Conservation (phyloP, 805 yeast species). For the Yarrowia sp. region DNA sequence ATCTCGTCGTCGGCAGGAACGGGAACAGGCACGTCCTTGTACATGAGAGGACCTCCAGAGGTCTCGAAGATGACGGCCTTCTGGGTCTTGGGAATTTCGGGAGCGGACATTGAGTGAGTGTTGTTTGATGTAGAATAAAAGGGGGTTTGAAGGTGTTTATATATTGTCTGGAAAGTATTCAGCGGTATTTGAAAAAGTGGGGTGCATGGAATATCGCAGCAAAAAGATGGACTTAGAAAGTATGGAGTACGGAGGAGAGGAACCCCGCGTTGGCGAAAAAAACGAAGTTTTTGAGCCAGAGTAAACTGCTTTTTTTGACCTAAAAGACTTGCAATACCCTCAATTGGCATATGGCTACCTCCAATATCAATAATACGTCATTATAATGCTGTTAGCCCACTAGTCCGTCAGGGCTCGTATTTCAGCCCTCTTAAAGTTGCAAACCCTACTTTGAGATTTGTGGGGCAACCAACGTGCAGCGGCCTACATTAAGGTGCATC, state of each 20-base stretch:
- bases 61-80: constrained; percentile 69
- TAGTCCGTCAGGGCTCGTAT: too few relatives aligned
- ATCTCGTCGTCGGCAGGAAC: constrained; percentile 8
- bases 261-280: too few relatives aligned
- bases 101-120: constrained; percentile 32
- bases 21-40: constrained; percentile 4
- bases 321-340: too few relatives aligned
- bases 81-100: constrained; percentile 60
- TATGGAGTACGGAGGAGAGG: neutral
- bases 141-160: neutral
- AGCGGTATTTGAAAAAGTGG: neutral
- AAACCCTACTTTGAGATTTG: neutral
- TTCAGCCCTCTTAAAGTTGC: too few relatives aligned
- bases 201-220: constrained; percentile 23
- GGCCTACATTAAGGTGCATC: constrained; percentile 1
- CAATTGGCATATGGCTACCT: too few relatives aligned
- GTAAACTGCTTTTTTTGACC: too few relatives aligned
- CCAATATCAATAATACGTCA: too few relatives aligned
- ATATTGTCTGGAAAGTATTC: neutral
- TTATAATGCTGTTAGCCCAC: too few relatives aligned
- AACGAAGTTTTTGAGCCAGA: too few relatives aligned
- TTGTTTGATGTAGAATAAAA: neutral
- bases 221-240: neutral
- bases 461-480: constrained; percentile 4
- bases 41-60: constrained; percentile 35